Percentiles rank a stretch among this genome's conserved stretches.
These are phyloP conservation scores for Amniculicola lignicola DNA, from an alignment of 495 filamentous ascomycete genomes.

Conservation along the genomic window DNA sequence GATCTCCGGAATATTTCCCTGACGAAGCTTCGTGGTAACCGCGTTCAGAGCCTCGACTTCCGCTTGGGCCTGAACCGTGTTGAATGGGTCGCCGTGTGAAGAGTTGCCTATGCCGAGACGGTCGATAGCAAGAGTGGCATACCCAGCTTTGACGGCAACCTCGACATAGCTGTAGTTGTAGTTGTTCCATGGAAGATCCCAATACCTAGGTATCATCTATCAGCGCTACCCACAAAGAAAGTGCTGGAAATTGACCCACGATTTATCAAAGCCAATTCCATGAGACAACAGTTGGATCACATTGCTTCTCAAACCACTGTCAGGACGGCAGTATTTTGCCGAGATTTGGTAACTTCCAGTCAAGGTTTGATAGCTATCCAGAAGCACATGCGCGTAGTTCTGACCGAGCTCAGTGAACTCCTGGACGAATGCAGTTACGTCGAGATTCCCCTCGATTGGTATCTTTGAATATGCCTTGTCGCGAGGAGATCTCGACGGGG, in stretches of 20 bases:
- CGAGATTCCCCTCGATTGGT: conserved; percentile 33
- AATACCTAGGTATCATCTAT: conserved; percentile 47
- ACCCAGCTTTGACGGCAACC: conserved; percentile 52
- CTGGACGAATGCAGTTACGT: conserved; percentile 41
- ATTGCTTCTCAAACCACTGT: conserved; percentile 33
- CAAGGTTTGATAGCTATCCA: conserved; percentile 40
- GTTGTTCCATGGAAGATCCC: conserved; percentile 54
- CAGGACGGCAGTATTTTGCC: conserved; percentile 50
- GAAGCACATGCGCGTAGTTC: conserved; percentile 33
- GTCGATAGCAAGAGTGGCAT: conserved; percentile 55
- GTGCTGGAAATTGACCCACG: conserved; percentile 33
- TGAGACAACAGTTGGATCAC: conserved; percentile 59
- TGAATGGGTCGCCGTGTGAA: conserved; percentile 53
- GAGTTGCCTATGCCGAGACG: conserved; percentile 58
- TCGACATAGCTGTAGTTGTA: conserved; percentile 43
- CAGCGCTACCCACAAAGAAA: background rate
- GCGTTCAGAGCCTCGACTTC: conserved; percentile 52
- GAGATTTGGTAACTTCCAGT: conserved; percentile 48
- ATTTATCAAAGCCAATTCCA: conserved; percentile 59
- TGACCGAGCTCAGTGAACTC: conserved; percentile 33
- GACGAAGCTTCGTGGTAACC: conserved; percentile 50
- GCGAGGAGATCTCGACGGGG: conserved; percentile 41
- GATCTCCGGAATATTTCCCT: conserved; percentile 42
- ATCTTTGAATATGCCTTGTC: conserved; percentile 39
- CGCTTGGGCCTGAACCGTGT: conserved; percentile 51